phyloP scores from a whole-genome alignment of 352 stramenopile genomes.

The Achlya hypogyna region DNA sequence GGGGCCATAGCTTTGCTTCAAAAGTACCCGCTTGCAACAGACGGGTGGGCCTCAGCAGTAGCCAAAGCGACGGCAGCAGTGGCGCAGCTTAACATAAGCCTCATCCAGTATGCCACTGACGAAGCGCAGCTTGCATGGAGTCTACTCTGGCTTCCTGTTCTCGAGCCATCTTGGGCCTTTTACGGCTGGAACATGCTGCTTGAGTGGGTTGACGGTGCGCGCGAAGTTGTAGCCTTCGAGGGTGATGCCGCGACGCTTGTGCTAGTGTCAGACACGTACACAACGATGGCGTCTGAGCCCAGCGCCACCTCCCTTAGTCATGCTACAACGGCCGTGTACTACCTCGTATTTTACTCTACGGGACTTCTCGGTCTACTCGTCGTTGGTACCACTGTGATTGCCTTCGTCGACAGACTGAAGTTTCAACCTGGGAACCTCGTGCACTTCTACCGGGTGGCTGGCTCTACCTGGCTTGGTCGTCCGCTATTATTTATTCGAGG shows the following conservation, averaged over 20 bases:
- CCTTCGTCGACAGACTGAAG: background rate
- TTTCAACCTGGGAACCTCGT: background rate
- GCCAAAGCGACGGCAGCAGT: background rate
- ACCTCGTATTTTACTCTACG: background rate
- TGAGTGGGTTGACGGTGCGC: conserved; percentile 5
- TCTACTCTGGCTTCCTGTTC: background rate
- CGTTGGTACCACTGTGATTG: background rate
- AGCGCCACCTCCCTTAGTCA: background rate
- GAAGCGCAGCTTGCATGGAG: background rate
- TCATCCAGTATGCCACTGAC: conserved; percentile 8
- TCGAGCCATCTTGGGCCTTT: background rate
- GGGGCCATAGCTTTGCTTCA: background rate
- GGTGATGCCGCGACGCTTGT: background rate
- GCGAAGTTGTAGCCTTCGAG: conserved; percentile 4
- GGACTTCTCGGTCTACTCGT: background rate
- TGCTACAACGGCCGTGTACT: background rate
- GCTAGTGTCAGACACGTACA: background rate
- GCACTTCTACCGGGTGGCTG: conserved; percentile 1
- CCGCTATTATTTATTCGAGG: conserved; percentile 4
- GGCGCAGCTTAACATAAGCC: background rate
- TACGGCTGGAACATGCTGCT: conserved; percentile 1
- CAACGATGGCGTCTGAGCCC: background rate
- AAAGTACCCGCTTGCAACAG: background rate
- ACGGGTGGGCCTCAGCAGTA: background rate
- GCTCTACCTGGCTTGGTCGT: conserved; percentile 4